Percentiles rank a stretch among this genome's conserved stretches.
These are phyloP conservation scores for Rubia tinctorum DNA, from an alignment of 305 asterid species.

Conservation along the genomic window DNA sequence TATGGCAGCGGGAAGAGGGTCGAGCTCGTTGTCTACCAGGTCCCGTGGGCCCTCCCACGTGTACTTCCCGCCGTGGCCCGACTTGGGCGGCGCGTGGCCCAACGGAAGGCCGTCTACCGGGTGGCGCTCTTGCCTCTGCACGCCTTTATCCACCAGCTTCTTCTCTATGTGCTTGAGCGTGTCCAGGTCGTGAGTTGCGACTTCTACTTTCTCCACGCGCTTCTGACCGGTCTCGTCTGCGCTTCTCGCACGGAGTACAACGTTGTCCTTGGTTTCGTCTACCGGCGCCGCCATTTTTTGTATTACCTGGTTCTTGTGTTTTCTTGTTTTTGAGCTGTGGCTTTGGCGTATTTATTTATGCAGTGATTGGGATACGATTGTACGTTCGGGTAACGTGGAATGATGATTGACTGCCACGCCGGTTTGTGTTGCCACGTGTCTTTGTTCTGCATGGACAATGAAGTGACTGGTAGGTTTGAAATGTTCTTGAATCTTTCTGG, in stretches of 20 bases:
- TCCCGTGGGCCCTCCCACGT: slow-evolving; percentile 55
- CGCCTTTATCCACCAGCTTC: slow-evolving; percentile 48
- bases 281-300: slow-evolving; percentile 22
- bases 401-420: slow-evolving; percentile 17
- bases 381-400: background rate
- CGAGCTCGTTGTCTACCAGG: slow-evolving; percentile 26
- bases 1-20: slow-evolving; percentile 33
- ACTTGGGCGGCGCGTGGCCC: slow-evolving; percentile 25
- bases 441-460: background rate
- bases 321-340: background rate
- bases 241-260: slow-evolving; percentile 34
- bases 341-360: background rate
- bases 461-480: background rate
- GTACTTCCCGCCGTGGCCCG: slow-evolving; percentile 56
- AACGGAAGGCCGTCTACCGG: slow-evolving; percentile 38
- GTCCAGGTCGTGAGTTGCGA: slow-evolving; percentile 26
- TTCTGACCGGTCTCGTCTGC: slow-evolving; percentile 39
- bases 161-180: slow-evolving; percentile 36
- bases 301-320: background rate
- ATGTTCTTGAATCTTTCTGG: background rate
- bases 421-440: slow-evolving; percentile 16
- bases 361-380: no score
- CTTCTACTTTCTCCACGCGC: slow-evolving; percentile 21
- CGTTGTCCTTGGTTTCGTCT: slow-evolving; percentile 36
- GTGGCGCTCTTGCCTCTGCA: slow-evolving; percentile 43